A percentile compares a stretch with the other conserved stretches of the same genome.
These are phyloP conservation scores for Neolentinus lepideus DNA, from an alignment of 1,284 basidiomycete genomes.

Conservation along the genomic window DNA sequence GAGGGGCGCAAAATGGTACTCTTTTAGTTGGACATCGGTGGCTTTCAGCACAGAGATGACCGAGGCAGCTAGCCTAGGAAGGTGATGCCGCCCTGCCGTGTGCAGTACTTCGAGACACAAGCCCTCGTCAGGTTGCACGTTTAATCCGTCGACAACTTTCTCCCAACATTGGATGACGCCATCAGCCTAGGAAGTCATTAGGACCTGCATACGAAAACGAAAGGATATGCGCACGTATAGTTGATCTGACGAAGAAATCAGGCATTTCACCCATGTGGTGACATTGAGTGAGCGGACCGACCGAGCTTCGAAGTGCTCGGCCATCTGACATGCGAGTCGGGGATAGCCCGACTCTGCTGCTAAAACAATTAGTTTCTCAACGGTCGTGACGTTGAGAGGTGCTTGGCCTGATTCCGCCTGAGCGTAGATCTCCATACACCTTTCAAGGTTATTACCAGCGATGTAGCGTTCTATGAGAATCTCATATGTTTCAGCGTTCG, in stretches of 20 bases:
- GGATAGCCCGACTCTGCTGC: conserved; percentile 44
- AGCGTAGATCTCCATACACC: conserved; percentile 47
- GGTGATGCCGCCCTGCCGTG: conserved; percentile 64
- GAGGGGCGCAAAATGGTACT: conserved; percentile 66
- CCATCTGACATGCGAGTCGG: conserved; percentile 64
- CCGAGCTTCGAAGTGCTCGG: conserved; percentile 45
- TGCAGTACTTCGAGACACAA: conserved; percentile 62
- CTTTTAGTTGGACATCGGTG: conserved; percentile 43
- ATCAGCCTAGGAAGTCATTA: conserved; percentile 40
- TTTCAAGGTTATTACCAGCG: conserved; percentile 48
- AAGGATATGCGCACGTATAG: conserved; percentile 47
- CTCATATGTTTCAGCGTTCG: conserved; percentile 46
- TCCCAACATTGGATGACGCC: conserved; percentile 64
- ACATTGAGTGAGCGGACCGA: conserved; percentile 45
- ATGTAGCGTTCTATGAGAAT: conserved; percentile 43
- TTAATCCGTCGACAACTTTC: conserved; percentile 42
- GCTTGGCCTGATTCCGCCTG: conserved; percentile 40
- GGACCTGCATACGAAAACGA: neutral
- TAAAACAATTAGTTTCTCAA: conserved; percentile 39
- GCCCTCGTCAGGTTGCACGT: conserved; percentile 67
- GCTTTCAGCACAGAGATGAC: conserved; percentile 49
- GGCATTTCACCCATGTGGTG: conserved; percentile 52
- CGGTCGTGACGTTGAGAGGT: conserved; percentile 39
- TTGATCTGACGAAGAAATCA: conserved; percentile 47
- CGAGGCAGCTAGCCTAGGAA: conserved; percentile 60